phyloP scores from a whole-genome alignment of 2,329 filamentous ascomycete genomes.

The Aspergillus ustus region DNA sequence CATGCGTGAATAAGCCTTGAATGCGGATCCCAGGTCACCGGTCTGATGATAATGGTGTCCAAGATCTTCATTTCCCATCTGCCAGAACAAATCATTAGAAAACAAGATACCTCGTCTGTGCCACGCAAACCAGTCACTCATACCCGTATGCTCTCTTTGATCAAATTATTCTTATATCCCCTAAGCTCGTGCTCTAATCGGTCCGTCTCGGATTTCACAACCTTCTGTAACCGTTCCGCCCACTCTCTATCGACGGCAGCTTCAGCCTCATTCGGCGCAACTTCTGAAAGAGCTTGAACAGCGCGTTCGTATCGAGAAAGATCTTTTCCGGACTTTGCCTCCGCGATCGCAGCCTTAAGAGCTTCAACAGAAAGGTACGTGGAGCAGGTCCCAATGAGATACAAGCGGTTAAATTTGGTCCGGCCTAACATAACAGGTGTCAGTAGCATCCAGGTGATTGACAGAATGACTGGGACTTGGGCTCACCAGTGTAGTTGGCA shows the following conservation, averaged over 20 bases:
- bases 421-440: constrained; percentile 60
- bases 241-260: constrained; percentile 72
- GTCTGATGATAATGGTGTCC: constrained; percentile 80
- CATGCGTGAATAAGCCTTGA: constrained; percentile 83
- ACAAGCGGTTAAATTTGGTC: constrained; percentile 78
- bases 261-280: constrained; percentile 70
- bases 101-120: not conserved
- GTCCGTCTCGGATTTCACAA: constrained; percentile 71
- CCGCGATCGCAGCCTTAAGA: constrained; percentile 73
- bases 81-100: constrained; percentile 17
- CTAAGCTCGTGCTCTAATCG: constrained; percentile 85
- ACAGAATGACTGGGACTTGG: not conserved
- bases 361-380: constrained; percentile 78
- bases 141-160: constrained; percentile 95
- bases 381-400: constrained; percentile 79
- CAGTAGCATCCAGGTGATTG: constrained; percentile 1
- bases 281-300: constrained; percentile 65
- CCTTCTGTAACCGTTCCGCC: constrained; percentile 69
- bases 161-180: constrained; percentile 93
- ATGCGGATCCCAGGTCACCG: constrained; percentile 73
- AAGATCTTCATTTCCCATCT: constrained; percentile 96
- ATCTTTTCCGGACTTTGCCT: constrained; percentile 78
- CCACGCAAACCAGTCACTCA: constrained; percentile 28
- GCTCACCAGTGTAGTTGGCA: constrained; percentile 79
- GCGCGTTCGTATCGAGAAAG: constrained; percentile 71